Evolutionary conservation across 129 eudicot genomes (phyloP).

Genomic region (Mikania micrantha): DNA sequence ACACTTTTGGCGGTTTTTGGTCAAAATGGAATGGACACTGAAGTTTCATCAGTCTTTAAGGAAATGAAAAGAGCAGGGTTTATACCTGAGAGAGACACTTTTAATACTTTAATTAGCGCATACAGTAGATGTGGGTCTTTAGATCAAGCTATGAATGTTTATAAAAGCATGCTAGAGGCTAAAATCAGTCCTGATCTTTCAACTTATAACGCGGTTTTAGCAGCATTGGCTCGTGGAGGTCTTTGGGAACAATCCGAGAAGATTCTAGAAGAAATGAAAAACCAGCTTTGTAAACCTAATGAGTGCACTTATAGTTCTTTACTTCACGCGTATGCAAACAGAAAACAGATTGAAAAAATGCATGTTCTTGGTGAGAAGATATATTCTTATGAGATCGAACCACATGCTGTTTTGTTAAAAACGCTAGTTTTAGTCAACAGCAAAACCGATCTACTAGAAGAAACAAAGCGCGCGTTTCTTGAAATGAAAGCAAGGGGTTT

Average conservation of each 20-base stretch:
- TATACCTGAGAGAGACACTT: conserved; percentile 87
- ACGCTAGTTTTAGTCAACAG: conserved; percentile 81
- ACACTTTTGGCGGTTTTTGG: conserved; percentile 87
- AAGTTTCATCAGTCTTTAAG: conserved; percentile 68
- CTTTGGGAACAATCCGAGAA: conserved; percentile 91
- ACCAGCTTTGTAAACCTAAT: conserved; percentile 61
- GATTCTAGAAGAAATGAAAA: conserved; percentile 68
- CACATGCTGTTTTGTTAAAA: conserved; percentile 53
- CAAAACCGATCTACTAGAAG: conserved; percentile 58
- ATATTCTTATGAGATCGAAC: conserved; percentile 56
- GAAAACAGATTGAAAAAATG: conserved; percentile 58
- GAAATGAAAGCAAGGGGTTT: conserved; percentile 55
- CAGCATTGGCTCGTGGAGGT: conserved; percentile 86
- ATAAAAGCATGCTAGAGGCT: conserved; percentile 72
- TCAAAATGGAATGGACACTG: conserved; percentile 79
- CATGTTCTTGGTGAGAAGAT: conserved; percentile 52
- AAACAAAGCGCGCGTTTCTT: conserved; percentile 71
- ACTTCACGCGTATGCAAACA: conserved; percentile 90
- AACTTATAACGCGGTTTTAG: conserved; percentile 80
- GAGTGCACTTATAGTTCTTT: conserved; percentile 68
- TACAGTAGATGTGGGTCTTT: conserved; percentile 81
- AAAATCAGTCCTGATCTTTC: conserved; percentile 86
- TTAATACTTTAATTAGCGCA: conserved; percentile 80
- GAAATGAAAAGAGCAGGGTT: conserved; percentile 92
- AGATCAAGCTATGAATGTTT: conserved; percentile 77